phyloP scores from a whole-genome alignment of 2,329 filamentous ascomycete species.

The Fusarium drepaniforme region DNA sequence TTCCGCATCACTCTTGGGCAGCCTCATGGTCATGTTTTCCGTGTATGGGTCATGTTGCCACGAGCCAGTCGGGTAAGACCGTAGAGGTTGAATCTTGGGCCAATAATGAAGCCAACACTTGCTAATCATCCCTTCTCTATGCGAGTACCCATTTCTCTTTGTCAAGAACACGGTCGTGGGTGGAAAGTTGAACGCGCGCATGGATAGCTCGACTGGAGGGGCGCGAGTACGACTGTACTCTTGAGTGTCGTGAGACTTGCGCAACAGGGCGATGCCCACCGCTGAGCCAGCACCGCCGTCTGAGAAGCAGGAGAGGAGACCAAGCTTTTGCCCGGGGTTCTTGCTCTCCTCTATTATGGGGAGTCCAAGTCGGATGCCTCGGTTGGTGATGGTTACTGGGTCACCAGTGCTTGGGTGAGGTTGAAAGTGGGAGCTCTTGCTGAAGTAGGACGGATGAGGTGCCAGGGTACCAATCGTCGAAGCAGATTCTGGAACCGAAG shows the following conservation, averaged over 20 bases:
- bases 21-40: conserved; percentile 13
- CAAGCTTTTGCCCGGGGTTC: conserved; percentile 3
- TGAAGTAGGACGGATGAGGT: conserved; percentile 27
- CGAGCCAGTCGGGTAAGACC: not conserved
- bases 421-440: conserved; percentile 1
- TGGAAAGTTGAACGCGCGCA: not conserved
- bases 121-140: not conserved
- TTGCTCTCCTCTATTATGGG: not conserved
- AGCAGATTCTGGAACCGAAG: conserved; percentile 8
- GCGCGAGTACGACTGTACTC: conserved; percentile 23
- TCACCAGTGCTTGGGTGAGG: conserved; percentile 18
- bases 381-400: conserved; percentile 28
- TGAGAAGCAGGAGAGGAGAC: conserved; percentile 19
- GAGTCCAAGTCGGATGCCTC: conserved; percentile 25
- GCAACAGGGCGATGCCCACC: conserved; percentile 12
- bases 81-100: not conserved
- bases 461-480: conserved; percentile 28
- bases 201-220: not conserved
- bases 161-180: conserved; percentile 16
- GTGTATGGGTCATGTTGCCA: conserved; percentile 15
- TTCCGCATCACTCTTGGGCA: not conserved
- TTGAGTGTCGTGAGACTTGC: not conserved
- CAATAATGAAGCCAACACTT: conserved; percentile 23
- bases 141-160: conserved; percentile 3
- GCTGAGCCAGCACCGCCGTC: conserved; percentile 14